Evolutionary conservation across 495 filamentous ascomycete genomes (phyloP), one percentile per base, ranked within the genome.

Genomic region (Pseudoneurospora amorphoporcata): DNA sequence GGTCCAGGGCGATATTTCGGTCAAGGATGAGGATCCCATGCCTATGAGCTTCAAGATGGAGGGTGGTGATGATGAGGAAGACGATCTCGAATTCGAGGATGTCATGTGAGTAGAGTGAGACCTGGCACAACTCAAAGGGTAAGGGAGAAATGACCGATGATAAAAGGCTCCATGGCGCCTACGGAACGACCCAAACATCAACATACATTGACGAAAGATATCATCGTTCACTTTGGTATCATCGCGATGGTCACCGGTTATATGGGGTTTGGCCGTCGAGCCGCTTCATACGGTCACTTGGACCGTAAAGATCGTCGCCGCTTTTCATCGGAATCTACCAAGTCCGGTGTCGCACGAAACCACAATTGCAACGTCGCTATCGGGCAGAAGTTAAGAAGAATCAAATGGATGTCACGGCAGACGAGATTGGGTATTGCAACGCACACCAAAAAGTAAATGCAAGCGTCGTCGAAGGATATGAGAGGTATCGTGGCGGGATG

Each of bases 41-140:
- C 70, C 79, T 1, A 88, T 89, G 78, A 86, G 84, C 72, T 82
- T 86, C 69, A 87, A 86, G 77, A 80, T 87, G 65, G 85, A 87
- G 45, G 84, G 75, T 53, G 84, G 84, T 42, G 78, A 81, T 6
- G 86, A 85, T 12, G 86, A 88, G 68, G 86, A 85, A 0, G 82
- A 90, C 45, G 89, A 90, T 68, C 75, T 89, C 17, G 89, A 90
- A 74, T 92, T 92, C 75, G 90, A 90, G 76, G 89, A 92, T 78
- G 90, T 88, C 16, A 73, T 84, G 68, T 79, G 72, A 75, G 42
- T 12, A 35, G 53, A 53, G 14, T 35, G 29, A 61, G 53, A 8
- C 37, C 53, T 35, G 53, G 53, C 12, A 65, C 53, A 58, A 8
- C 4, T 35, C 29, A 16, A 65, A 17, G 23, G 53, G 14, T 8